phyloP scores from a whole-genome alignment of 768 basidiomycete genomes.

The Amanita molliuscula region DNA sequence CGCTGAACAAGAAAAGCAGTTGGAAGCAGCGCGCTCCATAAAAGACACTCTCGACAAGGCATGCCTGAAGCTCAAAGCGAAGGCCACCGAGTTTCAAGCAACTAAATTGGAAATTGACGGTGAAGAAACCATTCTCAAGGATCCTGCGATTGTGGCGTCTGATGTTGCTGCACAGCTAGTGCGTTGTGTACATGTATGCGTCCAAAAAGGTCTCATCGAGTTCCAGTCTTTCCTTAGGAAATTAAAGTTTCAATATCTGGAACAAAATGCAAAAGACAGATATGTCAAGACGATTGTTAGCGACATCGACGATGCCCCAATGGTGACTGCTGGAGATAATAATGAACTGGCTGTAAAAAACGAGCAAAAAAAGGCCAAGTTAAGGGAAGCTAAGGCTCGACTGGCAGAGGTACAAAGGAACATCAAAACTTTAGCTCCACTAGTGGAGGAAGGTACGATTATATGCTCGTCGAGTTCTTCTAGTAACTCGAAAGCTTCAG shows the following conservation, averaged over 20 bases:
- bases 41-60: constrained; percentile 23
- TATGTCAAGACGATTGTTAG: constrained; percentile 82
- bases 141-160: constrained; percentile 45
- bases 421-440: constrained; percentile 50
- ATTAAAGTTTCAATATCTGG: constrained; percentile 82
- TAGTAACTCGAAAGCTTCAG: constrained; percentile 20
- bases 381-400: constrained; percentile 55
- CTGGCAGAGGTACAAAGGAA: constrained; percentile 55
- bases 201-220: background rate
- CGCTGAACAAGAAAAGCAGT: constrained; percentile 22
- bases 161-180: constrained; percentile 56
- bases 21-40: constrained; percentile 23
- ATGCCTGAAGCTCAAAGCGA: constrained; percentile 27
- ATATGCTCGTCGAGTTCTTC: background rate
- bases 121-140: constrained; percentile 27
- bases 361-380: constrained; percentile 56
- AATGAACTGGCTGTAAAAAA: constrained; percentile 50
- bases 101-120: constrained; percentile 26
- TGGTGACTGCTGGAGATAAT: constrained; percentile 74
- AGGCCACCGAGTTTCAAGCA: constrained; percentile 24
- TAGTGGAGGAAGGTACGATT: constrained; percentile 53
- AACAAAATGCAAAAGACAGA: constrained; percentile 85
- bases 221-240: constrained; percentile 61
- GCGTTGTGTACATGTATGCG: constrained; percentile 12
- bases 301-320: constrained; percentile 73